Conservation (phyloP, 164 flowering plant species). For the Saururus chinensis region DNA sequence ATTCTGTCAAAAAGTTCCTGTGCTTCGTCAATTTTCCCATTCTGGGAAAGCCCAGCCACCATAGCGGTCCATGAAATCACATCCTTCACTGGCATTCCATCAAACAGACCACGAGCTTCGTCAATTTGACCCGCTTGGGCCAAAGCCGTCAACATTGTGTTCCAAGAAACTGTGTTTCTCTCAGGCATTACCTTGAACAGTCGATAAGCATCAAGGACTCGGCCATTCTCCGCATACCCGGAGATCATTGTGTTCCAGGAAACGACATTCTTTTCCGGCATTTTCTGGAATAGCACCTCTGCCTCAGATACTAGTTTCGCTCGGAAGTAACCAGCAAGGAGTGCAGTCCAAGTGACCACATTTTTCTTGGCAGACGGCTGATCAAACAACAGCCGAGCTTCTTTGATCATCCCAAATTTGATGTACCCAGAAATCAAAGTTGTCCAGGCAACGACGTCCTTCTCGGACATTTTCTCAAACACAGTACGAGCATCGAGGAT, state of each 20-base stretch:
- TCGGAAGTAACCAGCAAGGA: conserved; percentile 11
- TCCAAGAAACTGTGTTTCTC: conserved; percentile 14
- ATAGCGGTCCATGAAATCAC: conserved; percentile 7
- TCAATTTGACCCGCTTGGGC: conserved; percentile 7
- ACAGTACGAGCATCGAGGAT: conserved; percentile 6
- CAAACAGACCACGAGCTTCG: conserved; percentile 4
- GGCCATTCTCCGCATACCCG: conserved; percentile 7
- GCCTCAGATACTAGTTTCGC: conserved; percentile 6
- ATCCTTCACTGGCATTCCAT: conserved; percentile 2
- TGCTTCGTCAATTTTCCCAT: conserved; percentile 6
- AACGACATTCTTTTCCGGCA: conserved; percentile 12
- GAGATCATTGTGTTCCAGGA: conserved; percentile 15
- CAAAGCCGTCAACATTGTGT: conserved; percentile 6
- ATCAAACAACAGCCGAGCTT: conserved; percentile 10
- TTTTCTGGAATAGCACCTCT: conserved; percentile 7
- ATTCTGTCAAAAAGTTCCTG: conserved; percentile 1
- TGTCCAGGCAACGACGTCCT: conserved; percentile 11
- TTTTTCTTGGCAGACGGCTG: conserved; percentile 1
- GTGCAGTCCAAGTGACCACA: conserved; percentile 13
- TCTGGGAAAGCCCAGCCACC: conserved; percentile 4
- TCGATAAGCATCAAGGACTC: conserved; percentile 3
- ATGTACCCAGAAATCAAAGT: conserved; percentile 10
- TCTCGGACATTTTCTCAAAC: conserved; percentile 8
- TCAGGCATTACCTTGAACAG: conserved; percentile 5
- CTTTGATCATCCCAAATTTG: conserved; percentile 9